phyloP scores from a whole-genome alignment of 2,329 filamentous ascomycete genomes.

The Periconia macrospinosa region DNA sequence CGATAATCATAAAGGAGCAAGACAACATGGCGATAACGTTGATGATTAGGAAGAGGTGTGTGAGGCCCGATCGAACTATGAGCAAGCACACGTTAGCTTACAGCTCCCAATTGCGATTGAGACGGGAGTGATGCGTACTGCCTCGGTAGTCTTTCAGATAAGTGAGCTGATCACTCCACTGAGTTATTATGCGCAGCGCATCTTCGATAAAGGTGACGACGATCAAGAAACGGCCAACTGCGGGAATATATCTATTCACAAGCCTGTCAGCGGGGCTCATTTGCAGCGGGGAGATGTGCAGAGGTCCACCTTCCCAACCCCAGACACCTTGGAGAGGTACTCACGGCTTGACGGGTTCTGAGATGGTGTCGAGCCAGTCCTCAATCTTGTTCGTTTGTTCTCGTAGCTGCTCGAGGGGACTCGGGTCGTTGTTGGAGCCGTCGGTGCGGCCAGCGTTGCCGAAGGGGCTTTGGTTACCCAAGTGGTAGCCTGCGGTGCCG shows the following conservation, averaged over 20 bases:
- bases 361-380: constrained; percentile 82
- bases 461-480: constrained; percentile 74
- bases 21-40: constrained; percentile 87
- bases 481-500: constrained; percentile 76
- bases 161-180: constrained; percentile 93
- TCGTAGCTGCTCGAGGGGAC: constrained; percentile 83
- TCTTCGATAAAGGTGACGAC: constrained; percentile 99
- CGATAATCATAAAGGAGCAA: constrained; percentile 85
- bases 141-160: constrained; percentile 91
- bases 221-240: constrained; percentile 94
- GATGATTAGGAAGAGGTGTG: constrained; percentile 86
- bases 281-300: background rate
- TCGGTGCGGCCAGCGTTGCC: constrained; percentile 62
- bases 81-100: constrained; percentile 20
- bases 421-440: constrained; percentile 65
- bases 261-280: constrained; percentile 24
- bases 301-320: background rate
- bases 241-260: constrained; percentile 76
- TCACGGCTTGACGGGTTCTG: constrained; percentile 94
- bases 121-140: constrained; percentile 61
- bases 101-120: background rate
- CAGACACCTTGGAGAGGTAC: constrained; percentile 42
- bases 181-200: constrained; percentile 91
- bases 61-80: constrained; percentile 82
- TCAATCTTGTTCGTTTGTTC: constrained; percentile 98